Base-by-base conservation (phyloP, 2,329 filamentous ascomycete genomes). In the Neurospora sp. region DNA sequence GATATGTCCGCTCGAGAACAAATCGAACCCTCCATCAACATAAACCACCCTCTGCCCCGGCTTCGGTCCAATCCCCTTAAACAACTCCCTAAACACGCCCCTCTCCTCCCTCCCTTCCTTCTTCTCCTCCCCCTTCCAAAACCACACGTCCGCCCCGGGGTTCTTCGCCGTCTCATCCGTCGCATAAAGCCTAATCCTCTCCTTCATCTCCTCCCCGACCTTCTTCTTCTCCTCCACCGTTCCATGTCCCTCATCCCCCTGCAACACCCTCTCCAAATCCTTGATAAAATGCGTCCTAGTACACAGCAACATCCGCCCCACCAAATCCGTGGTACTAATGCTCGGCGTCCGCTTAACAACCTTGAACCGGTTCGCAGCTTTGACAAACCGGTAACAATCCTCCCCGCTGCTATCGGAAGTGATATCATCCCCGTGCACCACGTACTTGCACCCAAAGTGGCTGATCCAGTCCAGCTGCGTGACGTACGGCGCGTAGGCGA, bases 321-420 rank as follows among this genome's bases (percentile, higher is more conserved):
- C 96, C n/a, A 99, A 87, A 78, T 99, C 96, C 3, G 96, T 99
- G 1, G 96, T 99, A 10, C 93, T 97, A 77, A 99, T 99, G 71
- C 93, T 94, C 0, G 96, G 96, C 2, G 96, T 98, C 73, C 96
- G 88, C 83, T 97, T 97, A 66, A 99, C 96, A 19, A 99, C 93
- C 82, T 96, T 94, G 87, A 99, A 99, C 62, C 96, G 88, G 13
- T 91, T 91, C 1, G 95, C 96, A 52, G 92, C 90, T 82, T 99
- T 99, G 77, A 99, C 96, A 78, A 95, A 98, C 72, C 96, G 92
- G 82, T 99, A 99, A 83, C 95, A 98, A 82, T 99, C 96, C 79
- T 97, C 91, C 58, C 96, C 96, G 74, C 90, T 89, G 78, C 91
- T 92, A 81, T 99, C 96, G 0, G 93, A 97, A 2, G 96, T 98